Base-by-base conservation (phyloP, 495 filamentous ascomycete genomes). In the Chaetomium tenue region DNA sequence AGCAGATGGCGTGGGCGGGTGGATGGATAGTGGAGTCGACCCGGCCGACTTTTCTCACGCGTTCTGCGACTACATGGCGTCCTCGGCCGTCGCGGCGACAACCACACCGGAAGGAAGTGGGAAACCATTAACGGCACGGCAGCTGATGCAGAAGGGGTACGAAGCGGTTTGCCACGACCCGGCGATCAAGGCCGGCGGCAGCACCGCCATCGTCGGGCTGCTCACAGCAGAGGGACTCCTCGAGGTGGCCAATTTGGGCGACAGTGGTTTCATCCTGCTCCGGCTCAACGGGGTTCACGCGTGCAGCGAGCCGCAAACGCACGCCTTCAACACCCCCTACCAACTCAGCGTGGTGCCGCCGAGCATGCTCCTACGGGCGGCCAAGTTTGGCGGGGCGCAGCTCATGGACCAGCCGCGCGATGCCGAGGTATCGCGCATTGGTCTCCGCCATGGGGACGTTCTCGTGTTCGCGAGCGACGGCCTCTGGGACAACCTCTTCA, bases 321-420 rank as follows among this genome's bases (percentile, higher is more conserved):
- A 98, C 74, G 91, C 89, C 25, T 98, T 98, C 81, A 98, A 98
- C 76, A 97, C 93, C 0, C 94, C 94, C 3, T 98, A 88, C 75
- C 94, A 98, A 76, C 86, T 98, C 22, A 92, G 91, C 65, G 86
- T 96, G 64, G 88, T 97, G 44, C 93, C 94, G 7, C 83, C 88
- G 11, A 85, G 83, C 67, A 87, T 96, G 79, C 83, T 90, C 51
- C 81, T 83, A 7, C 89, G 93, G 68, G 86, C 89, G 18, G 84
- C 84, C 23, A 81, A 89, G 47, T 97, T 95, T 69, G 93, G 92
- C 16, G 91, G 92, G n/a, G 80, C 80, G 2, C 89, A 87, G 64
- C 80, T 95, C 13, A 84, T 86, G 70, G 94, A 98, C 75, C 82
- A 87, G 66, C 94, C 94, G 18, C 82, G 82, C 52, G 93, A 97